Evolutionary conservation across 371 early-diverging fungal species (phyloP), one percentile per base, ranked within the genome.

Genomic region (Rhizopus arrhizus): DNA sequence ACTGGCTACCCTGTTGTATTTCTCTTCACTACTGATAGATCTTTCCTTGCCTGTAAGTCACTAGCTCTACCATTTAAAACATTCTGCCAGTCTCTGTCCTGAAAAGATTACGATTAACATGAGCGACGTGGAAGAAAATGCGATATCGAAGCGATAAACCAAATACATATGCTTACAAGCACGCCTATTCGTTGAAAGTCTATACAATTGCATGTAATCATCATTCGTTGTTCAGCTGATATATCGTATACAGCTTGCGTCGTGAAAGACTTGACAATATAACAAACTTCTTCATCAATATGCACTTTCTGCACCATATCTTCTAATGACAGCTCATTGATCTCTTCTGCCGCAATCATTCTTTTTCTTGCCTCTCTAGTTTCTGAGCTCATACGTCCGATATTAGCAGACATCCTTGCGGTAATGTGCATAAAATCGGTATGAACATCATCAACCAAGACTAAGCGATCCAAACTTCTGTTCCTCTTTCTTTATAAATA

Each of bases 301-400:
- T 36, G 10, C 36, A 36, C 36, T 36, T 36, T 36, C 36, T 36
- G 36, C 36, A 36, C 36, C 36, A 5, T 36, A 36, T 36, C 36
- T 36, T 10, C 36, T 36, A 36, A 36, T 36, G 36, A 36, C 38
- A 4, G 8, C 3, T 10, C 33, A 42, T 9, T 33, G 29, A 43
- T 32, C 5, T 35, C 33, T 11, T 55, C 43, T 29, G 55, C 55
- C 35, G 33, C 10, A 5, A 13, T 40, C 38, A 7, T 53, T n/a
- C n/a, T n/a, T n/a, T n/a, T n/a, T n/a, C n/a, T n/a, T n/a, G n/a
- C 54, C 35, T 41, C 54, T 53, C 35, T 53, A 36, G 36, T 36
- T 53, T 53, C 54, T n/a, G 54, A 16, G 54, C 54, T 31, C 54
- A 53, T 53, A 11, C 54, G 22, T n/a, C 54, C 54, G 16, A 53